Evolutionary conservation across 1,139 yeast genomes (phyloP).

Genomic region (Diutina rugosa): DNA sequence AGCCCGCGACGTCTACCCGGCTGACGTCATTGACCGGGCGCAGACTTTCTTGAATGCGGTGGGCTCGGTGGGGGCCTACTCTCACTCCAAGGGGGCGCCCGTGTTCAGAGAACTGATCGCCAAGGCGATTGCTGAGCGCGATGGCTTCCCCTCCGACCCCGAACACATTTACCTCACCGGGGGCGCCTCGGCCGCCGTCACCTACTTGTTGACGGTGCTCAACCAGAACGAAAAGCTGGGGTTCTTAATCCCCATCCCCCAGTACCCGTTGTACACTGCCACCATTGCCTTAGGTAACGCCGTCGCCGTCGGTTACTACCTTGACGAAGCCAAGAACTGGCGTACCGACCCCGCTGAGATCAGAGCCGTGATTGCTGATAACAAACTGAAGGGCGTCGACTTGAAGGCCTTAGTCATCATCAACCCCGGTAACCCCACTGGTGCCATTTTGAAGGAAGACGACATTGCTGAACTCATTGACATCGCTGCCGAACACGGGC

Average conservation of each 20-base stretch:
- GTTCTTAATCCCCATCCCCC: constrained; percentile 91
- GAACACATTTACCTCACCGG: constrained; percentile 72
- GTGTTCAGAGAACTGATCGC: constrained; percentile 69
- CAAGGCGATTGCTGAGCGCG: constrained; percentile 60
- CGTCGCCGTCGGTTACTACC: constrained; percentile 74
- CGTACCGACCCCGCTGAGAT: constrained; percentile 64
- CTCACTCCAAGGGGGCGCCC: constrained; percentile 80
- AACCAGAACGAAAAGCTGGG: constrained; percentile 61
- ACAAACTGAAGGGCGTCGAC: constrained; percentile 40
- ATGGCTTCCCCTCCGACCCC: constrained; percentile 44
- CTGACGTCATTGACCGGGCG: constrained; percentile 70
- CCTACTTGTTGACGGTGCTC: constrained; percentile 57
- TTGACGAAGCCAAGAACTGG: constrained; percentile 77
- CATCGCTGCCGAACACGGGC: constrained; percentile 72
- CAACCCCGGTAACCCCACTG: constrained; percentile 98
- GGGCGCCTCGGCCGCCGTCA: constrained; percentile 91
- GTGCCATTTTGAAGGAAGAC: constrained; percentile 55
- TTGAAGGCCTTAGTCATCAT: constrained; percentile 82
- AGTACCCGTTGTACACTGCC: constrained; percentile 93
- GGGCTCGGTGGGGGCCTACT: constrained; percentile 89
- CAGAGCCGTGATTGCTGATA: constrained; percentile 37
- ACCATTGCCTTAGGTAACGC: constrained; percentile 74
- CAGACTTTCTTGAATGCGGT: constrained; percentile 40
- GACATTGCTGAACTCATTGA: constrained; percentile 61
- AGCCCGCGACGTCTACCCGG: constrained; percentile 31